Evolutionary conservation across 2,329 filamentous ascomycete species (phyloP).

Genomic region (Stachybotrys chartarum): DNA sequence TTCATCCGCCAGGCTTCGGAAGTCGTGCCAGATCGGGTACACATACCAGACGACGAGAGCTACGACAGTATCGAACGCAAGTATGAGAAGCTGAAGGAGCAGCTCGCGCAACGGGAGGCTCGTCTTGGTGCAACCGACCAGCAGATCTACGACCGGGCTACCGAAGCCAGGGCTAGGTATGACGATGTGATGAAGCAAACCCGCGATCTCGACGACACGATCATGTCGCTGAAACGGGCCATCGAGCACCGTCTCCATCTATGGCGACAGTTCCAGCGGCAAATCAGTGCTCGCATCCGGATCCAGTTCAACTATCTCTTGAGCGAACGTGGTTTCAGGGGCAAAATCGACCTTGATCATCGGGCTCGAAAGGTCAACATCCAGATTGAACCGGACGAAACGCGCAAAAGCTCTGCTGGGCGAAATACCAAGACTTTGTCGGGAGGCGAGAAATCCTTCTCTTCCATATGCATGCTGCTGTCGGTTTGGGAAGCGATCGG

Average conservation of each 20-base stretch:
- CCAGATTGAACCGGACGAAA: conserved; percentile 65
- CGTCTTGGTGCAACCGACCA: conserved; percentile 57
- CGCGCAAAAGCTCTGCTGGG: conserved; percentile 60
- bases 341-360: conserved; percentile 74
- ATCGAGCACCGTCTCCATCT: conserved; percentile 63
- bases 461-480: conserved; percentile 87
- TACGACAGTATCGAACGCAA: conserved; percentile 46
- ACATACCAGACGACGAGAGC: conserved; percentile 59
- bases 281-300: conserved; percentile 79
- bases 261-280: conserved; percentile 75
- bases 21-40: conserved; percentile 48
- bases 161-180: conserved; percentile 32
- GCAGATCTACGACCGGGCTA: conserved; percentile 49
- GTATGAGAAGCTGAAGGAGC: conserved; percentile 46
- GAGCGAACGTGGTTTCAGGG: conserved; percentile 82
- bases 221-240: conserved; percentile 44
- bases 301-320: conserved; percentile 84
- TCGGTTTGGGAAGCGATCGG: conserved; percentile 98
- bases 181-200: conserved; percentile 36
- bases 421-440: conserved; percentile 88
- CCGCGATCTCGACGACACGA: conserved; percentile 30
- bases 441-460: conserved; percentile 96
- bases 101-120: conserved; percentile 50
- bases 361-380: conserved; percentile 66
- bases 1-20: conserved; percentile 47